phyloP scores from a whole-genome alignment of 352 stramenopile species.

The Halophytophthora polymorphica region DNA sequence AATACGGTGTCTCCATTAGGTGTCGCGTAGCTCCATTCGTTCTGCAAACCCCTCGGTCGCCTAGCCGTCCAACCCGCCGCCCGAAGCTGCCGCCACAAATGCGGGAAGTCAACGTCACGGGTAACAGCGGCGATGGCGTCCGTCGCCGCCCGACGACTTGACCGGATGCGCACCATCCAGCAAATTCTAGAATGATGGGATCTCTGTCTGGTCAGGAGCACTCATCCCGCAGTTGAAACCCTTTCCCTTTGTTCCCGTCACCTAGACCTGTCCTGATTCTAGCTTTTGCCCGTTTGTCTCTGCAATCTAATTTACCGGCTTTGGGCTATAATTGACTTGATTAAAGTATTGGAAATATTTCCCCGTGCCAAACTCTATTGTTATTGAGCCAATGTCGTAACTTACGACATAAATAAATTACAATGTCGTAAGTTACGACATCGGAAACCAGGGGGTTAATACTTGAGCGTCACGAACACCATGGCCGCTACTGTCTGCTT shows the following conservation, averaged over 20 bases:
- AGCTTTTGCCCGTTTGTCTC: slow-evolving; percentile 6
- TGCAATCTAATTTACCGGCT: slow-evolving; percentile 3
- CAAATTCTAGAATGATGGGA: slow-evolving; percentile 13
- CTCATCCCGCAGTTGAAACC: neutral
- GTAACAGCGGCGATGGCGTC: neutral
- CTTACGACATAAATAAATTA: slow-evolving; percentile 5
- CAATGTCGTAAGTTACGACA: slow-evolving; percentile 1
- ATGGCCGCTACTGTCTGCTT: slow-evolving; percentile 9
- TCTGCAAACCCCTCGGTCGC: neutral
- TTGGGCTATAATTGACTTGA: slow-evolving; percentile 9
- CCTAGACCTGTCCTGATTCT: slow-evolving; percentile 5
- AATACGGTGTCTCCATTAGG: neutral
- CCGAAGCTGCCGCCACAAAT: slow-evolving; percentile 11
- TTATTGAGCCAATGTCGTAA: slow-evolving; percentile 11
- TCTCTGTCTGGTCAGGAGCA: neutral
- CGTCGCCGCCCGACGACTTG: neutral
- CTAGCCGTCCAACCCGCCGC: slow-evolving; percentile 11
- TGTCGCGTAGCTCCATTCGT: slow-evolving; percentile 7
- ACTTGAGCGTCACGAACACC: neutral
- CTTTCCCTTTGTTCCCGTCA: slow-evolving; percentile 1
- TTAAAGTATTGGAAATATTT: slow-evolving; percentile 11
- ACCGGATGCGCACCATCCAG: slow-evolving; percentile 4
- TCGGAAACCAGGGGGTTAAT: slow-evolving; percentile 11
- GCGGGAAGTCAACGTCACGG: slow-evolving; percentile 4
- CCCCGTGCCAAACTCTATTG: slow-evolving; percentile 11